Evolutionary conservation across 805 yeast species (phyloP), one percentile per base, ranked within the genome.

Genomic region (Sugiyamaella americana): DNA sequence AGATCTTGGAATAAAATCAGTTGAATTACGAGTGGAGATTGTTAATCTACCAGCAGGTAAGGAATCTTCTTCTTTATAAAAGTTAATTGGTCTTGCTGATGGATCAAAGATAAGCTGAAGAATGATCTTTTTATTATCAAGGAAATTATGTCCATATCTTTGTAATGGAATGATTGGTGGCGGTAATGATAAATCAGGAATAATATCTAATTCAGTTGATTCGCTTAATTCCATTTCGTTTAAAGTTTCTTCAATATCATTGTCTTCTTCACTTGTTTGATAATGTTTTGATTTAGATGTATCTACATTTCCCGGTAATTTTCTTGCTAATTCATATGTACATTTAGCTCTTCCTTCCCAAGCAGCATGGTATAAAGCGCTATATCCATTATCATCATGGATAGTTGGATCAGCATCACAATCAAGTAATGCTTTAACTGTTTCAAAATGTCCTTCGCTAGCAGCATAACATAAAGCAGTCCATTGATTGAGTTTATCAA

Each of bases 101-200:
- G 74, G 44, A 55, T 80, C 79, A 57, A 88, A 82, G 2, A 77
- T 74, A 37, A 93, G 67, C 60, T 89, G 95, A 24, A 93, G 74
- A 51, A 88, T 79, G 3, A 87, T 87, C 62, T 87, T 87, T 63
- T 87, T 87, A 61, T 85, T 86, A 60, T 93, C 98, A 58, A 93
- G 68, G 69, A 88, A 93, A 63, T 87, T 93, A 65, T 93, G 98
- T 13, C 98, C 98, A 61, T 93, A 93, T 57, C 95, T 78, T 58
- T 96, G 75, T 45, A 93, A 69, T 0, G 98, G 98, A 43, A 93
- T 79, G 45, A 93, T 87, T 2, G 98, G 98, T 1, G 98, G 98
- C 0, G 98, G 98, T 48, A 93, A 71, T 19, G 88, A 79, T 41
- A 93, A 74, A 57, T 87, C 96, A 0, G 98, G 98, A 45, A 93